phyloP scores from a whole-genome alignment of 768 basidiomycete genomes.

The Termitomyces bulborhizus region DNA sequence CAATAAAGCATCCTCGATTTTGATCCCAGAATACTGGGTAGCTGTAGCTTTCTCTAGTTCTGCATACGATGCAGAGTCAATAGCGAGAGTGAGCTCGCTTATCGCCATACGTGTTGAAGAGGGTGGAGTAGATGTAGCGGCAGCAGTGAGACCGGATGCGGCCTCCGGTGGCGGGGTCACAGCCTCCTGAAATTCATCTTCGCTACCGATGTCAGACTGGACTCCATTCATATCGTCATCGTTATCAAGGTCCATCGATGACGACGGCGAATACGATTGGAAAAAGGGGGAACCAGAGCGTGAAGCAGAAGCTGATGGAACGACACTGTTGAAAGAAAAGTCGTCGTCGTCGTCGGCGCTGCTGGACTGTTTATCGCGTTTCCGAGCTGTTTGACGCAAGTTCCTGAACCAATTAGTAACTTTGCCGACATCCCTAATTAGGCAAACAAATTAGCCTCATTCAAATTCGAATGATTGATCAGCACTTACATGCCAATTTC shows the following conservation, averaged over 20 bases:
- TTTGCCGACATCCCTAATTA: constrained; percentile 66
- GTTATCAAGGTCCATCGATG: constrained; percentile 45
- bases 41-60: constrained; percentile 43
- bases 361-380: constrained; percentile 50
- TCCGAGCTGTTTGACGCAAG: constrained; percentile 74
- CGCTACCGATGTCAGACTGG: constrained; percentile 54
- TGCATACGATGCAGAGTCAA: constrained; percentile 36
- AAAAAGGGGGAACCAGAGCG: constrained; percentile 48
- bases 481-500: constrained; percentile 69
- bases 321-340: constrained; percentile 34
- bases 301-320: constrained; percentile 39
- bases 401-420: constrained; percentile 90
- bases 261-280: constrained; percentile 46
- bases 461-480: constrained; percentile 12
- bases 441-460: constrained; percentile 13
- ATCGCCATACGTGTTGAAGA: constrained; percentile 22
- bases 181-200: constrained; percentile 70
- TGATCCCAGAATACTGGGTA: constrained; percentile 46
- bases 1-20: constrained; percentile 68
- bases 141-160: constrained; percentile 26
- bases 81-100: constrained; percentile 27
- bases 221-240: constrained; percentile 35
- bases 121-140: constrained; percentile 21
- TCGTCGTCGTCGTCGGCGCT: constrained; percentile 42
- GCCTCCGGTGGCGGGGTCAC: constrained; percentile 65